These are phyloP conservation scores for Neltuma alba DNA, from an alignment of 306 rosid genomes.

Conservation along the genomic window DNA sequence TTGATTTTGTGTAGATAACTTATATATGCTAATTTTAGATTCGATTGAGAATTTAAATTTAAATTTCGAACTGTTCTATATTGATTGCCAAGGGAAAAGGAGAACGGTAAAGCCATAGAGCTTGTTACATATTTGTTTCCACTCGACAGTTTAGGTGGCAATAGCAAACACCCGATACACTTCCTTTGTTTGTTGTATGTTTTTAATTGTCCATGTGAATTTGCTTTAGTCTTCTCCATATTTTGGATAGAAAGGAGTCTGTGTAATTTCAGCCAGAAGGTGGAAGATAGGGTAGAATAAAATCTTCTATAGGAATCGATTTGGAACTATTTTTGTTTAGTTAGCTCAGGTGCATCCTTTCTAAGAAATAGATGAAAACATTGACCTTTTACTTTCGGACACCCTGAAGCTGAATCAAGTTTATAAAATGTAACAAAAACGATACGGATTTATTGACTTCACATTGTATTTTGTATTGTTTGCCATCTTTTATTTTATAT, in stretches of 20 bases:
- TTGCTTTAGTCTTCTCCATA: not conserved
- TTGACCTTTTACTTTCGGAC: not conserved
- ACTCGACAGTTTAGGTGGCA: not conserved
- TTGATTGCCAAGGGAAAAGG: slow-evolving; percentile 7
- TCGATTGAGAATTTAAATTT: slow-evolving; percentile 9
- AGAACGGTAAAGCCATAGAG: not conserved
- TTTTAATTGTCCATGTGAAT: not conserved
- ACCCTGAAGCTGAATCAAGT: not conserved
- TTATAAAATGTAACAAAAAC: not conserved
- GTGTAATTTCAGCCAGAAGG: slow-evolving; percentile 3
- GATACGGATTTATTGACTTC: not conserved
- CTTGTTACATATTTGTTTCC: not conserved
- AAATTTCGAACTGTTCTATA: not conserved
- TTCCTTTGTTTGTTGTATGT: not conserved
- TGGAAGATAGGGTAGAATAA: not conserved
- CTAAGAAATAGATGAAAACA: too few relatives aligned
- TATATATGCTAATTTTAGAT: not conserved
- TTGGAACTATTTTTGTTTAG: slow-evolving; percentile 8
- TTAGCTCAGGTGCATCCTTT: not conserved
- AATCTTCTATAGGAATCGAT: slow-evolving; percentile 10
- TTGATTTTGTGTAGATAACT: not conserved
- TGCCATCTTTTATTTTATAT: not conserved
- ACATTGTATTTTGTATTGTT: not conserved
- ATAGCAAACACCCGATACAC: not conserved
- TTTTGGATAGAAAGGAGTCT: not conserved